phyloP scores from a whole-genome alignment of 2,329 filamentous ascomycete species.

The Stenocarpella maydis region DNA sequence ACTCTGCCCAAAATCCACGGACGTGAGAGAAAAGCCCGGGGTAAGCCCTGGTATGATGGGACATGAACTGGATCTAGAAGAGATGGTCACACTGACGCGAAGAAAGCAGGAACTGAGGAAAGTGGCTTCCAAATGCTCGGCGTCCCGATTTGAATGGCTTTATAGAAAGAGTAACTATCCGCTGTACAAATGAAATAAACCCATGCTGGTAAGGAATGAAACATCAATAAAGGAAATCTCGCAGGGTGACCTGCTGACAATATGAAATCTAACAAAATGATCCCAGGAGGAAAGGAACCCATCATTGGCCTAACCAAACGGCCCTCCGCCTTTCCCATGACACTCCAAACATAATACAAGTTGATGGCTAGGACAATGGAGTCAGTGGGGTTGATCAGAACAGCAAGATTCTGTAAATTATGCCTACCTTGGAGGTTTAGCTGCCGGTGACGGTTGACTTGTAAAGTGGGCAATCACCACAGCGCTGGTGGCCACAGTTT shows the following conservation, averaged over 20 bases:
- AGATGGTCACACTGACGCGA: background rate
- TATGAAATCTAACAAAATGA: background rate
- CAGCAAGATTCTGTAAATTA: background rate
- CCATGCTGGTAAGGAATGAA: background rate
- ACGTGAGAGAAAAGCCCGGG: background rate
- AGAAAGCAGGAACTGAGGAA: no score
- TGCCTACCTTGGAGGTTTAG: background rate
- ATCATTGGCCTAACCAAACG: background rate
- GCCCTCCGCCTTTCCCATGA: background rate
- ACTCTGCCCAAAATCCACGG: background rate
- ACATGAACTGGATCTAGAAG: background rate
- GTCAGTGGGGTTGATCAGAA: background rate
- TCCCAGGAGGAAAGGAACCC: background rate
- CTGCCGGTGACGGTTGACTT: background rate
- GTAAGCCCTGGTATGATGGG: background rate
- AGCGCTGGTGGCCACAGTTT: background rate
- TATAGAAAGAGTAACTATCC: background rate
- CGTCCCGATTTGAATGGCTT: background rate
- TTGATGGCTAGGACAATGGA: background rate
- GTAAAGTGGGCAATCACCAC: background rate
- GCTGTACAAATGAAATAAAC: slow-evolving; percentile 11
- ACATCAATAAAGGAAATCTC: background rate
- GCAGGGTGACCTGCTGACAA: slow-evolving; percentile 20
- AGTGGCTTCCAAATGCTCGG: background rate
- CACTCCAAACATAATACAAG: background rate